A percentile compares a stretch with the other conserved stretches of the same genome.
phyloP scores from a whole-genome alignment of 2,329 filamentous ascomycete species.

The Aspergillus chevalieri region DNA sequence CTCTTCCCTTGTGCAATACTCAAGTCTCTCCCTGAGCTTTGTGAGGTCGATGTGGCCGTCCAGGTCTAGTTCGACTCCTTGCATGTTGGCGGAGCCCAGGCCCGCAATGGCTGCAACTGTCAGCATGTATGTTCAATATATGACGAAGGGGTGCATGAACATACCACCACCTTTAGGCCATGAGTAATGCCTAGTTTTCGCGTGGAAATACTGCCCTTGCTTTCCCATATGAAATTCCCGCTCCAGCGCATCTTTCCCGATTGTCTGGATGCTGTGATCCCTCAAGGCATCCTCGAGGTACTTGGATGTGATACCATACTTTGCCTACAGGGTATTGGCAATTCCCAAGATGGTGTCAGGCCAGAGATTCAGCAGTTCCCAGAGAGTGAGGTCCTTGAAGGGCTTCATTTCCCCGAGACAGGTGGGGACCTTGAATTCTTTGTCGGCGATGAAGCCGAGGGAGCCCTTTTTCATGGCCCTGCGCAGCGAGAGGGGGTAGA shows the following conservation, averaged over 20 bases:
- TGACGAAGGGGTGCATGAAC: neutral
- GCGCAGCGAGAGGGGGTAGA: conserved; percentile 39
- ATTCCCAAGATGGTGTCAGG: conserved; percentile 37
- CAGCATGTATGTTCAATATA: neutral
- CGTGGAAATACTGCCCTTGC: conserved; percentile 32
- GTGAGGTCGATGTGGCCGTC: conserved; percentile 35
- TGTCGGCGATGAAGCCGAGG: conserved; percentile 22
- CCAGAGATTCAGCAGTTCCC: conserved; percentile 44
- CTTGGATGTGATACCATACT: conserved; percentile 1
- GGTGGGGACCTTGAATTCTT: conserved; percentile 25
- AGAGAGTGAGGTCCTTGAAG: conserved; percentile 29
- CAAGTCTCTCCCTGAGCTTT: conserved; percentile 5
- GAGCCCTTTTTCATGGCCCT: conserved; percentile 23
- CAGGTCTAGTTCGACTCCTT: conserved; percentile 38
- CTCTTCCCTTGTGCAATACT: conserved; percentile 17
- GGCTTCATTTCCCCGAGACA: conserved; percentile 19
- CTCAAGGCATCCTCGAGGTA: conserved; percentile 1
- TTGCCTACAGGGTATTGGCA: conserved; percentile 16
- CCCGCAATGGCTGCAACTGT: conserved; percentile 36
- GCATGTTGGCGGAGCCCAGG: conserved; percentile 39
- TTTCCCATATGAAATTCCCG: conserved; percentile 23
- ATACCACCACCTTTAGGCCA: conserved; percentile 46
- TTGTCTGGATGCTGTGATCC: conserved; percentile 7
- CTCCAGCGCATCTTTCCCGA: conserved; percentile 5
- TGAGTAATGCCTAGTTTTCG: conserved; percentile 44